A percentile compares a stretch with the other conserved stretches of the same genome.
Conservation (phyloP, 1,139 yeast species). For the Pichia sp. region DNA sequence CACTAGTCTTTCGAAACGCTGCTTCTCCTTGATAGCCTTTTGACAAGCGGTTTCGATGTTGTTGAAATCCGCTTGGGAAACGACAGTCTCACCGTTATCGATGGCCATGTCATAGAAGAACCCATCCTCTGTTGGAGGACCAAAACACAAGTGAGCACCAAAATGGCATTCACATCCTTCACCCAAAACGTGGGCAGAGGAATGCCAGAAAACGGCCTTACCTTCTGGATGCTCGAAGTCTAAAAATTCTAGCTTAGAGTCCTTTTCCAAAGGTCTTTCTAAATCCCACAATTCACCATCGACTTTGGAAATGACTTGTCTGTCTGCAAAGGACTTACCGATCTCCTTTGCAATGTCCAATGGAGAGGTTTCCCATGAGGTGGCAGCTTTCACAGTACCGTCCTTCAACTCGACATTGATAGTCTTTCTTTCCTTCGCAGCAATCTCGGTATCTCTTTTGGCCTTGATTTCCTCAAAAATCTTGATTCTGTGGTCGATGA, state of each 20-base stretch:
- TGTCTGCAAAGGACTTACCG: conserved; percentile 80
- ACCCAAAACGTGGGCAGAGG: conserved; percentile 97
- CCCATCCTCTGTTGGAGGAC: conserved; percentile 98
- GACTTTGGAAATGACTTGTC: conserved; percentile 87
- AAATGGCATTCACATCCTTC: conserved; percentile 96
- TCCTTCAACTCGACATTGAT: conserved; percentile 82
- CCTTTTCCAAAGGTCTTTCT: conserved; percentile 85
- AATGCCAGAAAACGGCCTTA: conserved; percentile 96
- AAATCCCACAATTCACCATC: conserved; percentile 93
- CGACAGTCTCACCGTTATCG: conserved; percentile 70
- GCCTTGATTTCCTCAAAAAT: conserved; percentile 79
- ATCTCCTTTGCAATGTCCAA: conserved; percentile 77
- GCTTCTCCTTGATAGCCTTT: conserved; percentile 92
- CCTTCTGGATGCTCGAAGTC: conserved; percentile 87
- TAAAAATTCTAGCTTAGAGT: conserved; percentile 64
- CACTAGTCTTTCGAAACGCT: conserved; percentile 89
- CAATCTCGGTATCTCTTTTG: conserved; percentile 68
- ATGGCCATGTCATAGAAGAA: conserved; percentile 96
- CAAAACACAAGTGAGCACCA: conserved; percentile 88
- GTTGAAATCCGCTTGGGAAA: conserved; percentile 77
- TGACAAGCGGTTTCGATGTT: conserved; percentile 84
- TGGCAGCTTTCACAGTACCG: conserved; percentile 74
- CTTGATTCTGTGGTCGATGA: conserved; percentile 71
- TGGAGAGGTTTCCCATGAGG: conserved; percentile 88
- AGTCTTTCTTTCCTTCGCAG: conserved; percentile 52